phyloP scores from a whole-genome alignment of 495 filamentous ascomycete genomes.

The Bathelium albidoporum region DNA sequence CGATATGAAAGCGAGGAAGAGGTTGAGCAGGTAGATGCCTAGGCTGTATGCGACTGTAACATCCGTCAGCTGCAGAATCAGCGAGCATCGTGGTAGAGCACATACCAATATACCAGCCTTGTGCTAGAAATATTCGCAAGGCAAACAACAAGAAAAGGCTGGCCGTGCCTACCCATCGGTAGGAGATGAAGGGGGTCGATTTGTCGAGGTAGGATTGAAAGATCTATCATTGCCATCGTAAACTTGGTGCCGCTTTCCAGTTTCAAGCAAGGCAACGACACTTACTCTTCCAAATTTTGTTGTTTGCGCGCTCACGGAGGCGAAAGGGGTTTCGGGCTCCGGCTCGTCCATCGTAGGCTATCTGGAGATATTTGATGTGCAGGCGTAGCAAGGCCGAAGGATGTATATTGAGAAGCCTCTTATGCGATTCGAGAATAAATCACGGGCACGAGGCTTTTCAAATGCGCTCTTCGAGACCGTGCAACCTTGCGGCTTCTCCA shows the following conservation, averaged over 20 bases:
- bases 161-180: constrained; percentile 79
- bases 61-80: neutral
- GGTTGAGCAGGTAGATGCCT: constrained; percentile 97
- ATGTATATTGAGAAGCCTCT: neutral
- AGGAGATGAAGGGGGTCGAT: constrained; percentile 73
- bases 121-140: constrained; percentile 74
- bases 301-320: constrained; percentile 74
- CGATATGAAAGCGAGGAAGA: constrained; percentile 96
- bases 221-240: constrained; percentile 44
- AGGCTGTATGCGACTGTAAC: constrained; percentile 83
- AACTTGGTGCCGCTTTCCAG: neutral
- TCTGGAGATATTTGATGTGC: neutral
- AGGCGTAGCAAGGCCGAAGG: neutral
- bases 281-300: constrained; percentile 59
- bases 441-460: neutral
- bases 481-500: neutral
- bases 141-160: constrained; percentile 71
- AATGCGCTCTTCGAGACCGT: neutral
- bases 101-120: constrained; percentile 98
- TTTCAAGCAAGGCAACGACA: neutral
- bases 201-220: constrained; percentile 94
- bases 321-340: constrained; percentile 77
- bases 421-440: neutral
- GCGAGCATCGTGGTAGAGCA: neutral
- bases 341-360: constrained; percentile 56